A percentile compares a stretch with the other conserved stretches of the same genome.
Evolutionary conservation across 2,329 filamentous ascomycete species (phyloP).

Genomic region (Pseudocercospora crystallina): DNA sequence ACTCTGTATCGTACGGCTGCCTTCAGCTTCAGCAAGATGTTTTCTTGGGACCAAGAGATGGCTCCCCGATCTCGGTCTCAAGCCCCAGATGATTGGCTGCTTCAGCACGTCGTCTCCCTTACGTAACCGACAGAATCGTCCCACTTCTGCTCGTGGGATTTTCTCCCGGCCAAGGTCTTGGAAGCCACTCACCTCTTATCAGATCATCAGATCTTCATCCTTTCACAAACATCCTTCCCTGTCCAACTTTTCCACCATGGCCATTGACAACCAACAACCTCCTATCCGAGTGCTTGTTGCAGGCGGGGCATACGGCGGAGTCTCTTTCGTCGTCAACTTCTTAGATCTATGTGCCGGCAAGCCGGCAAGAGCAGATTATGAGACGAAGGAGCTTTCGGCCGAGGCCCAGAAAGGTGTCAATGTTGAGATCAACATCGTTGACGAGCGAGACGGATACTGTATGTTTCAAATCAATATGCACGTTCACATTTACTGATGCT

Average conservation of each 20-base stretch:
- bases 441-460: constrained; percentile 85
- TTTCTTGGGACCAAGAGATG: no score
- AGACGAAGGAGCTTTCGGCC: constrained; percentile 11
- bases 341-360: constrained; percentile 16
- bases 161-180: constrained; percentile 1
- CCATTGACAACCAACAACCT: background rate
- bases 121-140: constrained; percentile 3
- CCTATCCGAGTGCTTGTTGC: constrained; percentile 15
- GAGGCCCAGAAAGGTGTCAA: constrained; percentile 32
- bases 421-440: constrained; percentile 70
- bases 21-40: no score
- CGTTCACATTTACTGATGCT: background rate
- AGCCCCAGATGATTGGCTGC: no score
- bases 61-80: no score
- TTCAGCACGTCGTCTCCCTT: background rate
- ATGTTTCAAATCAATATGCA: constrained; percentile 16
- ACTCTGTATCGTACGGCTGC: no score
- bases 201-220: constrained; percentile 2
- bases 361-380: constrained; percentile 9
- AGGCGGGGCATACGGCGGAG: constrained; percentile 16
- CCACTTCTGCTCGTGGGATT: background rate
- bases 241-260: background rate
- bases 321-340: constrained; percentile 17
- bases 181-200: background rate
- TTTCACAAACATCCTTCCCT: background rate